phyloP scores from a whole-genome alignment of 2,329 filamentous ascomycete genomes.

The Xylariaceae sp. region DNA sequence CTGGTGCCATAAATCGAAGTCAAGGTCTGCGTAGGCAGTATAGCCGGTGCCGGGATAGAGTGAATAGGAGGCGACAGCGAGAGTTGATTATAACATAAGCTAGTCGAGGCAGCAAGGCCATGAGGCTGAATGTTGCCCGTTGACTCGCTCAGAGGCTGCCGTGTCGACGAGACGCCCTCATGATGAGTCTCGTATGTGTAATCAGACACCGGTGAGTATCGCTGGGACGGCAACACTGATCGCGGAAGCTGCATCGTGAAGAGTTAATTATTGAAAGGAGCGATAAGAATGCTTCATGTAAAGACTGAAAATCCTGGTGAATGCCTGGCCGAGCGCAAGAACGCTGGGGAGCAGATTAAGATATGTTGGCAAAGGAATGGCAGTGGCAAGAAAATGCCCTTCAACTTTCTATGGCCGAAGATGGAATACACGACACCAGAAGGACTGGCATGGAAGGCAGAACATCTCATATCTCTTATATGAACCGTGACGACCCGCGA shows the following conservation, averaged over 20 bases:
- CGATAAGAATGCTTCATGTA: slow-evolving; percentile 32
- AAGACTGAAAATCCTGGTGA: slow-evolving; percentile 31
- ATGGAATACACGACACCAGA: slow-evolving; percentile 22
- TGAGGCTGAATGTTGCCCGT: slow-evolving; percentile 47
- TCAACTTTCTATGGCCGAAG: slow-evolving; percentile 22
- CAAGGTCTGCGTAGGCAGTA: slow-evolving; percentile 47
- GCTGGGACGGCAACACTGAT: slow-evolving; percentile 47
- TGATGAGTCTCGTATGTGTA: slow-evolving; percentile 44
- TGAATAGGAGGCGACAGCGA: slow-evolving; percentile 40
- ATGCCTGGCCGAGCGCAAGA: slow-evolving; percentile 31
- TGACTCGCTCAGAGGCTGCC: slow-evolving; percentile 47
- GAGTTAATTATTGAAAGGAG: slow-evolving; percentile 18
- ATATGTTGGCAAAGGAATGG: slow-evolving; percentile 36
- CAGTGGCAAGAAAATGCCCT: slow-evolving; percentile 32
- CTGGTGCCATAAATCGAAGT: slow-evolving; percentile 43
- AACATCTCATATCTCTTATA: slow-evolving; percentile 33
- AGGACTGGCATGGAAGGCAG: slow-evolving; percentile 30
- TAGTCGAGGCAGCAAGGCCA: slow-evolving; percentile 35
- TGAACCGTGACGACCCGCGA: slow-evolving; percentile 16
- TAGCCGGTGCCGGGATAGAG: slow-evolving; percentile 39
- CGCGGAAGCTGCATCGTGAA: slow-evolving; percentile 38
- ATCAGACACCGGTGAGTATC: slow-evolving; percentile 42
- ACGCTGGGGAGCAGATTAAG: slow-evolving; percentile 33
- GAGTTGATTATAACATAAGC: slow-evolving; percentile 41
- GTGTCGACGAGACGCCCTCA: slow-evolving; percentile 34